Evolutionary conservation across 2,329 filamentous ascomycete genomes (phyloP).

Genomic region (Dactylellina leptospora): DNA sequence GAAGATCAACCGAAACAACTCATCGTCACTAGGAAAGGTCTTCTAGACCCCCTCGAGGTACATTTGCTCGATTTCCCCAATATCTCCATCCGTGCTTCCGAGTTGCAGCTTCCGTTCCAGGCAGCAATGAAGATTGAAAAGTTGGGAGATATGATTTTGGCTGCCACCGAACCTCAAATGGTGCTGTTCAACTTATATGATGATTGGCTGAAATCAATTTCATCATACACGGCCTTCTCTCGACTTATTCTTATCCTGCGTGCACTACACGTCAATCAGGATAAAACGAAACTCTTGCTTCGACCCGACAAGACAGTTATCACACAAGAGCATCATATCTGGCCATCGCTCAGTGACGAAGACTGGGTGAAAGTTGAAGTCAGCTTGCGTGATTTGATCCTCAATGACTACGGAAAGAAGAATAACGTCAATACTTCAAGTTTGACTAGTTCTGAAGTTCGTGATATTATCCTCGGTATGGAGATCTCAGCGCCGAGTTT

Average conservation of each 20-base stretch:
- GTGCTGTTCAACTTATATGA: slow-evolving; percentile 99
- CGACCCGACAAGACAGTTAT: slow-evolving; percentile 98
- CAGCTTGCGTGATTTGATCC: slow-evolving; percentile 89
- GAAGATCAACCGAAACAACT: slow-evolving; percentile 99
- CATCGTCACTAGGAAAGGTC: slow-evolving; percentile 96
- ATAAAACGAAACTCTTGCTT: slow-evolving; percentile 95
- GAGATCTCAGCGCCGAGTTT: slow-evolving; percentile 97
- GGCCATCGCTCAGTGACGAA: slow-evolving; percentile 91
- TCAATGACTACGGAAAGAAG: slow-evolving; percentile 99
- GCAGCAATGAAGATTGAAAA: slow-evolving; percentile 99
- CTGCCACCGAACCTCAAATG: slow-evolving; percentile 99
- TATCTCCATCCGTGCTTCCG: slow-evolving; percentile 96
- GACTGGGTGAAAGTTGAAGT: slow-evolving; percentile 99
- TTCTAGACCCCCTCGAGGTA: slow-evolving; percentile 95
- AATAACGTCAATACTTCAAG: slow-evolving; percentile 99
- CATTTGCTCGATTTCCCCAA: slow-evolving; percentile 98
- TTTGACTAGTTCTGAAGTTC: slow-evolving; percentile 93
- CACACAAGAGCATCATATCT: slow-evolving; percentile 98
- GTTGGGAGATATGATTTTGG: slow-evolving; percentile 96
- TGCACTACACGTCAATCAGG: slow-evolving; percentile 94
- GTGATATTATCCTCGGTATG: slow-evolving; percentile 99
- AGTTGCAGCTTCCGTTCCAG: slow-evolving; percentile 97
- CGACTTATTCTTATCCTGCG: slow-evolving; percentile 91
- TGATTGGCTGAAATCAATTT: slow-evolving; percentile 98
- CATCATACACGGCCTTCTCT: slow-evolving; percentile 98